A percentile compares a stretch with the other conserved stretches of the same genome.
These are phyloP conservation scores for Lentinus tigrinus DNA, from an alignment of 768 basidiomycete genomes.

Conservation along the genomic window DNA sequence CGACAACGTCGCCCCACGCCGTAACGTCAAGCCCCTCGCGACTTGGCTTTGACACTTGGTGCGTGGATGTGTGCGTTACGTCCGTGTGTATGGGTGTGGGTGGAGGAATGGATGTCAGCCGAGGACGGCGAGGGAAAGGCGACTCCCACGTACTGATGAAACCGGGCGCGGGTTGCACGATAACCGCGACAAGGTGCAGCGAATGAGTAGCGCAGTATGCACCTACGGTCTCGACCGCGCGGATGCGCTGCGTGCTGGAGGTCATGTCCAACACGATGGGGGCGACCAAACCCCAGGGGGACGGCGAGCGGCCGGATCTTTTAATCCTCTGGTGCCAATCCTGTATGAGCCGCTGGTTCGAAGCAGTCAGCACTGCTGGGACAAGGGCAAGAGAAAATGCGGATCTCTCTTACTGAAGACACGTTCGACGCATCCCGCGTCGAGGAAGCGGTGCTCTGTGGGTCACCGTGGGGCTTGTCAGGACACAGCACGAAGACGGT, in stretches of 20 bases:
- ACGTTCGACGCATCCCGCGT: slow-evolving; percentile 19
- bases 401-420: slow-evolving; percentile 25
- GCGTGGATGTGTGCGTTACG: not conserved
- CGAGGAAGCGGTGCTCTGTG: not conserved
- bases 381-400: not conserved
- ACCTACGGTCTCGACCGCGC: slow-evolving; percentile 30
- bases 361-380: not conserved
- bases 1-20: slow-evolving; percentile 22
- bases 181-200: slow-evolving; percentile 29
- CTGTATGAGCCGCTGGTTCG: slow-evolving; percentile 29
- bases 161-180: slow-evolving; percentile 23
- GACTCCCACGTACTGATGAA: slow-evolving; percentile 8
- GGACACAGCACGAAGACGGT: slow-evolving; percentile 33
- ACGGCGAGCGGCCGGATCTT: slow-evolving; percentile 20
- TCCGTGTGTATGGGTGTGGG: not conserved
- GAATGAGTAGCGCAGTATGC: slow-evolving; percentile 30
- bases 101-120: not conserved
- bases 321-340: slow-evolving; percentile 34
- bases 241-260: slow-evolving; percentile 28
- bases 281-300: slow-evolving; percentile 31
- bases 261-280: slow-evolving; percentile 30
- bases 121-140: slow-evolving; percentile 2
- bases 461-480: slow-evolving; percentile 11
- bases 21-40: slow-evolving; percentile 6
- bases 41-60: not conserved